Base-by-base conservation (phyloP, 257 asterid genomes). In the Nicotiana noctiflora region DNA sequence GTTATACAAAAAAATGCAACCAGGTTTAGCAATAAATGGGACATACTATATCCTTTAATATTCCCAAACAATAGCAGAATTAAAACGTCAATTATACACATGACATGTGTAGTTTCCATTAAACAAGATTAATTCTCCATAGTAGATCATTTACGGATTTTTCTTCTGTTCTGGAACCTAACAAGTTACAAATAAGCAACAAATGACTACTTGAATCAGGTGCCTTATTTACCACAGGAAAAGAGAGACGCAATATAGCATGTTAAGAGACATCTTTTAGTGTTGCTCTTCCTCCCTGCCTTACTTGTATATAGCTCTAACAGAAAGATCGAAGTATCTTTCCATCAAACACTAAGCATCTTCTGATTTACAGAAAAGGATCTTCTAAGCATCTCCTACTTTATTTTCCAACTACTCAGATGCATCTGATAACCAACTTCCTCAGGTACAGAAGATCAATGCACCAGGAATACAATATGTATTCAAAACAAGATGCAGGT, bases 101-200 rank as follows among this genome's bases (percentile, higher is more conserved):
- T 21, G 77, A 72, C 13, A 21, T 34, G 40, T 34, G 40, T 34
- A 23, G 44, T 74, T 74, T 74, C 61, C 25, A 49, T 23, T 74
- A 74, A 74, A 23, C 44, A 49, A 74, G 8, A 6, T 25, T 23
- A 74, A 6, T 74, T 74, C 23, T 74, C 40, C 61, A 23, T 44
- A 21, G 32, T 13, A 72, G 8, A 23, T 12, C 79, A 23, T 49
- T 53, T 23, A 74, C 78, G 3, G 14, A 74, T 2, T 23, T 21
- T 74, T 72, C 78, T 72, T 72, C 60, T 23, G 79, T 74, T 74
- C 79, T 70, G 34, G 19, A 27, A 14, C 32, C n/a, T 74, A 6
- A 74, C 1, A 74, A 46, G 61, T 8, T 70, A 49, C 23, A 14
- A 72, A 10, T 49, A 14, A 7, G 79, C 25, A 14, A 74, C 79